A percentile compares a stretch with the other conserved stretches of the same genome.
Conservation (phyloP, 2,329 filamentous ascomycete genomes). For the Pestalotiopsis sp. region DNA sequence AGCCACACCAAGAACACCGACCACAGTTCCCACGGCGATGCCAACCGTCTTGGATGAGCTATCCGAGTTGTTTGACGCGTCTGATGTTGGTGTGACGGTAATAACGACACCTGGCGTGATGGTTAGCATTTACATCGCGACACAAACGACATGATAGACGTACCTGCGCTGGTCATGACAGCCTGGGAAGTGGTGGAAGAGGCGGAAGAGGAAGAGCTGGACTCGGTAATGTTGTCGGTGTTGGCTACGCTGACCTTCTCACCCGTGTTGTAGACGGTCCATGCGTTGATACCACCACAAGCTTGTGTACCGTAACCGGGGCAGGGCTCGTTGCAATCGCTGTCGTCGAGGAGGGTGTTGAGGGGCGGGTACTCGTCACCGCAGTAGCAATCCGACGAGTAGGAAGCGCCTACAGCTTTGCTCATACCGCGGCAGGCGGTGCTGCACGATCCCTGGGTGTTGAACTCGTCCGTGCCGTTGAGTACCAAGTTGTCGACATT, state of each 20-base stretch:
- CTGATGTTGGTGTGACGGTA: slow-evolving; percentile 27
- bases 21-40: slow-evolving; percentile 86
- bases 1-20: slow-evolving; percentile 73
- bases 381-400: slow-evolving; percentile 70
- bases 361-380: slow-evolving; percentile 68
- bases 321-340: slow-evolving; percentile 67
- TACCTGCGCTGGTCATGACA: slow-evolving; percentile 15
- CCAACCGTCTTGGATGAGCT: slow-evolving; percentile 72
- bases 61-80: slow-evolving; percentile 26
- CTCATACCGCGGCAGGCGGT: slow-evolving; percentile 43
- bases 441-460: slow-evolving; percentile 46
- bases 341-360: slow-evolving; percentile 54
- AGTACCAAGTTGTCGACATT: slow-evolving; percentile 41
- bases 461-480: slow-evolving; percentile 29
- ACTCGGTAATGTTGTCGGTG: slow-evolving; percentile 24
- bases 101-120: slow-evolving; percentile 11
- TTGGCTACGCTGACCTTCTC: slow-evolving; percentile 41
- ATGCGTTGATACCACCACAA: slow-evolving; percentile 57
- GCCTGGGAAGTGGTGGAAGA: slow-evolving; percentile 24
- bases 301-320: slow-evolving; percentile 61
- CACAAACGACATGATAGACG: neutral
- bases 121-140: neutral
- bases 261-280: slow-evolving; percentile 55
- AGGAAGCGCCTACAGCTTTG: slow-evolving; percentile 63
- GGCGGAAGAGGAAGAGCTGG: slow-evolving; percentile 32